Conservation (phyloP, 768 basidiomycete species). For the Suillus alpinus region DNA sequence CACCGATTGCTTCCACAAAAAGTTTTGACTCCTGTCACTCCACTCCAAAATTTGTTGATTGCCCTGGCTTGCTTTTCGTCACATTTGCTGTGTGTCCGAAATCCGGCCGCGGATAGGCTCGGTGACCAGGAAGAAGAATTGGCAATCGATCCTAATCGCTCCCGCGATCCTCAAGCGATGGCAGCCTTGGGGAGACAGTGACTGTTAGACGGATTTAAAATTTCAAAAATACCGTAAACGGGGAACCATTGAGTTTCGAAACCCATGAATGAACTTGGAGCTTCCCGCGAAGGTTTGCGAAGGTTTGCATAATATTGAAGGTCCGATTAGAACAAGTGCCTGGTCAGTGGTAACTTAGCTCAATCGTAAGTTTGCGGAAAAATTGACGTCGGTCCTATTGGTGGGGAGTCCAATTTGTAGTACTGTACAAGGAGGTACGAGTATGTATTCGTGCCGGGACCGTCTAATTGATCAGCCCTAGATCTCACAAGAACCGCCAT, state of each 20-base stretch:
- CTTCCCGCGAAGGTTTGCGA: conserved; percentile 3
- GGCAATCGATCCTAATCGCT: background rate
- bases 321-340: background rate
- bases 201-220: background rate
- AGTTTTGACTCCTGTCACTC: background rate
- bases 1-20: background rate
- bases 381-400: background rate
- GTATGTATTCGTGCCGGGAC: background rate
- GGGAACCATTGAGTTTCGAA: background rate
- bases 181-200: background rate
- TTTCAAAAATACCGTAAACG: background rate
- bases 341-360: background rate
- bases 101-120: background rate
- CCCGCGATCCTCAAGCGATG: background rate
- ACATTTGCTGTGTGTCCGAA: background rate
- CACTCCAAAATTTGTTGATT: background rate
- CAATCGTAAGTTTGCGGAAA: background rate
- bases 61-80: background rate
- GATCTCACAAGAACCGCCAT: conserved; percentile 17
- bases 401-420: background rate
- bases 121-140: background rate
- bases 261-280: background rate
- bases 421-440: background rate
- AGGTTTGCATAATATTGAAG: background rate
- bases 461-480: background rate